Base-by-base conservation (phyloP, 1,284 basidiomycete genomes). In the Puccinia coronata region DNA sequence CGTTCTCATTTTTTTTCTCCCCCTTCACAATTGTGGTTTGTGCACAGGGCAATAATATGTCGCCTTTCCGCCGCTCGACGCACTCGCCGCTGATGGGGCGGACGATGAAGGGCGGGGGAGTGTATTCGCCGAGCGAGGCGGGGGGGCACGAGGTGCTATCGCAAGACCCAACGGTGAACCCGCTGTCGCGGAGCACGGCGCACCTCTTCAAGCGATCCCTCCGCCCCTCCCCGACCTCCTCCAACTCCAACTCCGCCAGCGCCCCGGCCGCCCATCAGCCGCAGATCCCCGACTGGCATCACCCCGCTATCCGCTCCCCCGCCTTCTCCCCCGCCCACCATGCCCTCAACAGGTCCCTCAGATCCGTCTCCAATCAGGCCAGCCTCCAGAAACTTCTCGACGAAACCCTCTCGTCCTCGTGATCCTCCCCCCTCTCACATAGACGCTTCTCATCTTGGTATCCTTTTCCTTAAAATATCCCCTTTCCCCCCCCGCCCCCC, bases 161-260 rank as follows among this genome's bases (percentile, higher is more conserved):
- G 14, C 75, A 53, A 20, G 63, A 77, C 28, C 75, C 75, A 5
- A 51, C 63, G 18, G 41, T 67, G 25, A 77, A 77, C 41, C 75
- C 75, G 20, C 63, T 77, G 47, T 65, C 61, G 3, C 25, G 63
- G 16, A 67, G 47, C 31, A 77, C 75, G 0, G 43, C 41, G 5
- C 74, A 65, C 18, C 57, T 77, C 39, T 77, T 77, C 75, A 77
- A 77, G 31, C 41, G 61, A 12, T 74, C 70, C 11, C 5, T 70
- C 67, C 25, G n/a, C 16, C 47, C 39, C 41, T 47, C 41, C 41
- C 36, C 18, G 1, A 47, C 67, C 11, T 43, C 47, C 47, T 70
- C 67, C n/a, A 23, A 3, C 18, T 63, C 59, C n/a, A n/a, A n/a
- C n/a, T n/a, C n/a, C n/a, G n/a, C n/a, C n/a, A n/a, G n/a, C n/a